Percentiles rank a stretch among this genome's conserved stretches.
Evolutionary conservation across 352 stramenopile species (phyloP).

Genomic region (Globisporangium emineosum): DNA sequence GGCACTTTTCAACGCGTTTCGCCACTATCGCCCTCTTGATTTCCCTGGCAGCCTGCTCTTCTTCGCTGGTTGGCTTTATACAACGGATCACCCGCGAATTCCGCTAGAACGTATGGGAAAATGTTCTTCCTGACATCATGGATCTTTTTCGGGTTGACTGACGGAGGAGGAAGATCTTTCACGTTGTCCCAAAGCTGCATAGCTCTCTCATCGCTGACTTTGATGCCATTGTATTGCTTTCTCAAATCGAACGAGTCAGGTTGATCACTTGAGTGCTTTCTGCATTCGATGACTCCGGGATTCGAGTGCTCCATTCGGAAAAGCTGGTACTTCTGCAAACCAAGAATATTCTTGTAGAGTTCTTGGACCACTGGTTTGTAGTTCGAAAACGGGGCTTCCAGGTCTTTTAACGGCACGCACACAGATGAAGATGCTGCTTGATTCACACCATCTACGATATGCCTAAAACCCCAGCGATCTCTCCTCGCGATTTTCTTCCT

Average conservation of each 20-base stretch:
- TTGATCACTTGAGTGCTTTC: neutral
- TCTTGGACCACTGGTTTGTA: neutral
- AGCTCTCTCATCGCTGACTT: neutral
- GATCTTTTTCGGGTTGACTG: neutral
- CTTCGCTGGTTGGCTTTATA: too few species aligned
- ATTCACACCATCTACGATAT: neutral
- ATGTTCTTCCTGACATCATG: too few species aligned
- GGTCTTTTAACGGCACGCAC: neutral
- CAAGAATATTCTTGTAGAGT: conserved; percentile 7
- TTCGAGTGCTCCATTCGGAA: neutral
- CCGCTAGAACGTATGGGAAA: too few species aligned
- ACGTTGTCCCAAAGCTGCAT: neutral
- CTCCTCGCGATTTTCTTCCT: neutral
- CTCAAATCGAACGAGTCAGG: neutral
- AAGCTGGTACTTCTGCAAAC: neutral
- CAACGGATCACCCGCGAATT: too few species aligned
- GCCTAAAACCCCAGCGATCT: neutral
- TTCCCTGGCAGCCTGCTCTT: too few species aligned
- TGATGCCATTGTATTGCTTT: neutral
- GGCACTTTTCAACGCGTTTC: too few species aligned
- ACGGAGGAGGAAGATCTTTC: neutral
- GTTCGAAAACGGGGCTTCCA: neutral
- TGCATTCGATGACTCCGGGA: neutral
- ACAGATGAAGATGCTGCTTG: neutral
- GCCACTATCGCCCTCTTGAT: too few species aligned